Conservation (phyloP, 805 yeast genomes). For the Candida patagonica region DNA sequence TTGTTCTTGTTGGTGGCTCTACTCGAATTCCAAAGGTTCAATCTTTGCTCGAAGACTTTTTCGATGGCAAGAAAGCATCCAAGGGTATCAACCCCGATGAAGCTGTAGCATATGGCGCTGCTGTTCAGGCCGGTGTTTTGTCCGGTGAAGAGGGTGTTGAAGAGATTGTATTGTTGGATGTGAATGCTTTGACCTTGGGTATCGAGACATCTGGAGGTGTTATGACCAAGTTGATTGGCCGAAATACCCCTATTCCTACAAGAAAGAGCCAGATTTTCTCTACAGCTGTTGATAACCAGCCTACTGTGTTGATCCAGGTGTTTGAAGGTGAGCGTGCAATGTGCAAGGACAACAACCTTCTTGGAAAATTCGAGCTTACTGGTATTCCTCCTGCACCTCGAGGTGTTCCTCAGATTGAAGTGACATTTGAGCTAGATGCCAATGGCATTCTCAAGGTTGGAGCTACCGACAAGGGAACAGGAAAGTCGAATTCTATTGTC, state of each 20-base stretch:
- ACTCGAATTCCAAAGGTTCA: slow-evolving; percentile 99
- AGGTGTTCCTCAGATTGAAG: slow-evolving; percentile 87
- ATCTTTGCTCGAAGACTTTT: slow-evolving; percentile 80
- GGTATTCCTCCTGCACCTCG: slow-evolving; percentile 89
- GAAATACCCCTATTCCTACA: slow-evolving; percentile 94
- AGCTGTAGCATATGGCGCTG: slow-evolving; percentile 99
- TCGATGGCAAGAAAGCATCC: slow-evolving; percentile 91
- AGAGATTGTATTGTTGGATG: slow-evolving; percentile 83
- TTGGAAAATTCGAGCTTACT: slow-evolving; percentile 78
- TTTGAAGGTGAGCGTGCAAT: slow-evolving; percentile 94
- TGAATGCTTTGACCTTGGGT: slow-evolving; percentile 89
- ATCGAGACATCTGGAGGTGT: slow-evolving; percentile 97
- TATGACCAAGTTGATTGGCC: slow-evolving; percentile 89
- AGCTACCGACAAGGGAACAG: slow-evolving; percentile 91
- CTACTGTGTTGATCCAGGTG: slow-evolving; percentile 88
- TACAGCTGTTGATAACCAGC: slow-evolving; percentile 94
- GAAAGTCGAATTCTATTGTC: slow-evolving; percentile 82
- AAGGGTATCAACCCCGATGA: slow-evolving; percentile 98
- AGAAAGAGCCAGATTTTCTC: slow-evolving; percentile 92
- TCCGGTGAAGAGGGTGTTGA: slow-evolving; percentile 93
- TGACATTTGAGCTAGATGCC: slow-evolving; percentile 79
- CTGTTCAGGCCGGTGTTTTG: slow-evolving; percentile 97
- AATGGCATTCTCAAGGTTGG: slow-evolving; percentile 79
- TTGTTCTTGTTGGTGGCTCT: slow-evolving; percentile 97
- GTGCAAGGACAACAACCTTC: slow-evolving; percentile 85